phyloP scores from a whole-genome alignment of 179 eudicot species.

The Pouteria campechiana region DNA sequence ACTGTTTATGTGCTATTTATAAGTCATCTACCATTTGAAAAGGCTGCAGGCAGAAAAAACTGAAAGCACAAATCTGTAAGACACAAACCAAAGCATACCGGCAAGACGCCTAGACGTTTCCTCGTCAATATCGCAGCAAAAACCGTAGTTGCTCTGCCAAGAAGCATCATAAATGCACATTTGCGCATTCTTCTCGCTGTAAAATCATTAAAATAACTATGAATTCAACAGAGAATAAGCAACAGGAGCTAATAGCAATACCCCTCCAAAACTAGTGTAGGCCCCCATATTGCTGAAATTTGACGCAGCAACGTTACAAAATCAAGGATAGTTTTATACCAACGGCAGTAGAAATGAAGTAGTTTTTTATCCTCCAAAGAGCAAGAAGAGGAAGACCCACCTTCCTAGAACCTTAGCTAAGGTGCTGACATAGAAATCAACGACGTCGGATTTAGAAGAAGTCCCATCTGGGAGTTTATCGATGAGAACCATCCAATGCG shows the following conservation, averaged over 20 bases:
- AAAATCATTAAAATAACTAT: neutral
- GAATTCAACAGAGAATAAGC: neutral
- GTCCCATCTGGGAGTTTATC: conserved; percentile 32
- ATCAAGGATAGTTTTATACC: neutral
- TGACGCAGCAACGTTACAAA: neutral
- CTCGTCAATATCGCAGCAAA: conserved; percentile 61
- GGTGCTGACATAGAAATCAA: conserved; percentile 50
- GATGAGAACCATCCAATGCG: conserved; percentile 56
- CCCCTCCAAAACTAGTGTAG: too few relatives aligned
- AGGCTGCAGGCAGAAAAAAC: neutral
- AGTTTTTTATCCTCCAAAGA: too few relatives aligned
- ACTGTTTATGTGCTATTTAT: too few relatives aligned
- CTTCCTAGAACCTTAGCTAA: conserved; percentile 40
- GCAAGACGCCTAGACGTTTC: conserved; percentile 40
- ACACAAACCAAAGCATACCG: conserved; percentile 13
- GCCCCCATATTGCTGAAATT: too few relatives aligned
- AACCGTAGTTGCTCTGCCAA: conserved; percentile 46
- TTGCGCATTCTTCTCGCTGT: conserved; percentile 62
- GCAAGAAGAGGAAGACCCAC: conserved; percentile 20
- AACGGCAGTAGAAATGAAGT: neutral
- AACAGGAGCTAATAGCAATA: too few relatives aligned
- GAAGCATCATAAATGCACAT: conserved; percentile 68
- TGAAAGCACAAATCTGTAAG: neutral
- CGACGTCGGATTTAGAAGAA: conserved; percentile 25
- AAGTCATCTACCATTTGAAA: neutral